Evolutionary conservation across 176 grass and related monocot genomes (phyloP).

Genomic region (Olyra latifolia): DNA sequence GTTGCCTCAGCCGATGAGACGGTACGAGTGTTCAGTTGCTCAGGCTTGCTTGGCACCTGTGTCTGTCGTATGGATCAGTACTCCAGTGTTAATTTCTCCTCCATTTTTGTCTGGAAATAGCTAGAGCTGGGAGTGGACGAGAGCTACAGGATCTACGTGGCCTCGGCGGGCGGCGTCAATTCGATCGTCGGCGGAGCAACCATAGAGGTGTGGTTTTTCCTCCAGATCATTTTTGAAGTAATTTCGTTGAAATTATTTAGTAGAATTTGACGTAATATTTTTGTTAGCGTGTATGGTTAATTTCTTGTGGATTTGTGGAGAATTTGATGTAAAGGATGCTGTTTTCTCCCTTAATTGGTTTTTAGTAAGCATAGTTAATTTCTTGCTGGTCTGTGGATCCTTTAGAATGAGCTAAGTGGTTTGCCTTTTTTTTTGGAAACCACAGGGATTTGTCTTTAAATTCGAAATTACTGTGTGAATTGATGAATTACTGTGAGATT

Average conservation of each 20-base stretch:
- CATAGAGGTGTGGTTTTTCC: slow-evolving; percentile 48
- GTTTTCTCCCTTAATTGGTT: no score
- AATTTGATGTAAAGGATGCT: no score
- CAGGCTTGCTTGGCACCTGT: neutral
- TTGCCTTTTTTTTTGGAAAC: no score
- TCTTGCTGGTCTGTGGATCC: neutral
- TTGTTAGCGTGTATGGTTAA: neutral
- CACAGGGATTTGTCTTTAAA: neutral
- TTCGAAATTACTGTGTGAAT: neutral
- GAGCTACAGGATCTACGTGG: slow-evolving; percentile 75
- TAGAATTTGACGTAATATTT: neutral
- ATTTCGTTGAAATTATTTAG: neutral
- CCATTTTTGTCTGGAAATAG: slow-evolving; percentile 18
- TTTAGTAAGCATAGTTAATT: no score
- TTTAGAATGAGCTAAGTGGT: neutral
- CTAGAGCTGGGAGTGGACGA: slow-evolving; percentile 81
- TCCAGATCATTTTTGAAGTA: neutral
- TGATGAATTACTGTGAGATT: neutral
- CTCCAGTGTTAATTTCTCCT: neutral
- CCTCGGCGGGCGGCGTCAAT: slow-evolving; percentile 30
- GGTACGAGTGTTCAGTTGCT: slow-evolving; percentile 35
- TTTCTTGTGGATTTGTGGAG: no score
- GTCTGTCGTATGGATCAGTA: slow-evolving; percentile 13
- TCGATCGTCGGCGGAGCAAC: slow-evolving; percentile 79
- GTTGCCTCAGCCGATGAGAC: slow-evolving; percentile 76